A percentile compares a stretch with the other conserved stretches of the same genome.
Conservation (phyloP, 2,329 filamentous ascomycete genomes). For the Trichoderma simmonsii region DNA sequence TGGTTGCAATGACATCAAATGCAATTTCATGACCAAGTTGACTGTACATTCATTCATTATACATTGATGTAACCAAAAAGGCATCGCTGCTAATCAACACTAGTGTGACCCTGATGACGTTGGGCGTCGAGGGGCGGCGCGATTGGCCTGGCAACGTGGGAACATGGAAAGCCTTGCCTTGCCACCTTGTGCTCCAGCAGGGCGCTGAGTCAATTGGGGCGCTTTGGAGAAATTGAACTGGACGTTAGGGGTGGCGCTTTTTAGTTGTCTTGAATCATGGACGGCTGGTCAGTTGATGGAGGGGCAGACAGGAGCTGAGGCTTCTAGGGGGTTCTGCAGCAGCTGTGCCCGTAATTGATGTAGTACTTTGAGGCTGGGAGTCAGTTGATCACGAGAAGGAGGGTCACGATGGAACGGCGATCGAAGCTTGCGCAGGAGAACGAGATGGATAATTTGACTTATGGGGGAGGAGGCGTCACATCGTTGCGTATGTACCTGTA, state of each 20-base stretch:
- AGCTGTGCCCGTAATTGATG: neutral
- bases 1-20: neutral
- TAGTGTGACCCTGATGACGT: slow-evolving; percentile 16
- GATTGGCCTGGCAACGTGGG: neutral
- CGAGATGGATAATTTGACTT: neutral
- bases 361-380: neutral
- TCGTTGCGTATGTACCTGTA: neutral
- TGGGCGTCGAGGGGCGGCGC: neutral
- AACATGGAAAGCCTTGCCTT: neutral
- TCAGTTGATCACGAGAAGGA: neutral
- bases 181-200: neutral
- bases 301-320: neutral
- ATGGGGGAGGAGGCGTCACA: neutral
- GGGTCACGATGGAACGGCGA: slow-evolving; percentile 18
- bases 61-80: neutral
- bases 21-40: neutral
- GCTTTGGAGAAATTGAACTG: no score
- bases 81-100: neutral
- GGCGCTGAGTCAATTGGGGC: neutral
- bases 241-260: neutral
- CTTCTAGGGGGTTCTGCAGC: slow-evolving; percentile 1
- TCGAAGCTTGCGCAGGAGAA: slow-evolving; percentile 19
- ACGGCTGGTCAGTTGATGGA: neutral
- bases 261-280: neutral
- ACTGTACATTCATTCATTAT: neutral